Conservation (phyloP, 2,329 filamentous ascomycete genomes). For the Xylariaceae sp. region DNA sequence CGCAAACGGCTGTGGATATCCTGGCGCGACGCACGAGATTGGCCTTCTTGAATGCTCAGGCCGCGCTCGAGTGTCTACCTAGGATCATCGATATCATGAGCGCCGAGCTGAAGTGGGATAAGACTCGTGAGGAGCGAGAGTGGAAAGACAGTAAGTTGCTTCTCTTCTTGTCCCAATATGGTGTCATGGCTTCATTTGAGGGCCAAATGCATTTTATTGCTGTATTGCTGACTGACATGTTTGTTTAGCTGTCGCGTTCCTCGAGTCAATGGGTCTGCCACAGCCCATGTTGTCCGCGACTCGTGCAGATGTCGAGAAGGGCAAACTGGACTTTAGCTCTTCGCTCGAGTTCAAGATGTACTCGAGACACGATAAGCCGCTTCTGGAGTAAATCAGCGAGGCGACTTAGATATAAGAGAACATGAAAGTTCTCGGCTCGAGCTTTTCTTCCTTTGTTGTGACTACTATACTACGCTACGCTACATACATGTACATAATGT, state of each 20-base stretch:
- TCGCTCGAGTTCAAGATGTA: conserved; percentile 62
- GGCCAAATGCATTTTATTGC: no score
- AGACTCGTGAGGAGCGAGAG: conserved; percentile 69
- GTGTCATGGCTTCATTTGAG: no score
- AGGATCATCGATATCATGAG: conserved; percentile 86
- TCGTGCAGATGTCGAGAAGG: conserved; percentile 58
- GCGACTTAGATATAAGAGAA: no score
- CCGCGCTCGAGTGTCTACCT: conserved; percentile 81
- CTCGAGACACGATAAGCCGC: conserved; percentile 54
- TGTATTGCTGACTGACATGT: no score
- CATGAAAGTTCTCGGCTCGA: no score
- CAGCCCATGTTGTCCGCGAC: conserved; percentile 57
- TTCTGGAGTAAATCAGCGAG: conserved; percentile 36
- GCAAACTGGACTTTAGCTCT: conserved; percentile 56
- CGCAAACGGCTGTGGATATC: conserved; percentile 86
- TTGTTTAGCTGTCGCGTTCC: conserved; percentile 51
- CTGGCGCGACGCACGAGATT: conserved; percentile 80
- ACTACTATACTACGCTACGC: no score
- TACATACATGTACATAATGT: no score
- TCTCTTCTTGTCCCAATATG: background rate
- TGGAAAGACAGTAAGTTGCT: conserved; percentile 68
- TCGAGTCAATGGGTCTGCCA: conserved; percentile 66
- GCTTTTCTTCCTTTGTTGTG: no score
- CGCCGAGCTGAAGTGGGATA: conserved; percentile 77
- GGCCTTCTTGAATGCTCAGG: conserved; percentile 89